Percentiles rank a stretch among this genome's conserved stretches.
These are phyloP conservation scores for Leptographium wingfieldii DNA, from an alignment of 2,329 filamentous ascomycete species.

Conservation along the genomic window DNA sequence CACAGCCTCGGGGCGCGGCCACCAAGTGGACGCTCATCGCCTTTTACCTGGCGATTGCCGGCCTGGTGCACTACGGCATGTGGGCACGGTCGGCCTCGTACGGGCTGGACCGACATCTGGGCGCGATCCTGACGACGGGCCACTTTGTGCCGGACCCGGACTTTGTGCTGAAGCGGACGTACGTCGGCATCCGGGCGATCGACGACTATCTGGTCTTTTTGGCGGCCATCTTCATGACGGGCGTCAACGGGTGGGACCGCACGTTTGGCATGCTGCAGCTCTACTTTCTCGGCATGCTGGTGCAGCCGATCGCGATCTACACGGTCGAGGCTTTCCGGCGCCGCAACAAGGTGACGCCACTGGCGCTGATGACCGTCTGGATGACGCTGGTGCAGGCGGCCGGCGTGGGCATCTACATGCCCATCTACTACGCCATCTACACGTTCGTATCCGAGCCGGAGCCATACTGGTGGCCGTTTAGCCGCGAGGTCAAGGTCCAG, in stretches of 20 bases:
- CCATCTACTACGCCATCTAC: slow-evolving; percentile 6
- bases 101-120: slow-evolving; percentile 1
- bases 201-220: slow-evolving; percentile 6
- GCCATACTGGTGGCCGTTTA: slow-evolving; percentile 7
- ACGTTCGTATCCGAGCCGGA: slow-evolving; percentile 3
- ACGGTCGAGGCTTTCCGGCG: slow-evolving; percentile 8
- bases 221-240: slow-evolving; percentile 4
- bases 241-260: slow-evolving; percentile 2
- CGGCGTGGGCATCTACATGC: slow-evolving; percentile 8
- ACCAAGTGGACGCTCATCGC: not conserved
- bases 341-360: slow-evolving; percentile 7
- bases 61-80: slow-evolving; percentile 1
- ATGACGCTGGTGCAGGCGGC: slow-evolving; percentile 3
- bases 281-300: slow-evolving; percentile 6
- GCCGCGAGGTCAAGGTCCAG: slow-evolving; percentile 2
- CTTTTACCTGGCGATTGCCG: slow-evolving; percentile 1
- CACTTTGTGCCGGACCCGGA: not conserved
- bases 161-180: slow-evolving; percentile 3
- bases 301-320: slow-evolving; percentile 8
- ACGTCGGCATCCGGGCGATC: slow-evolving; percentile 2
- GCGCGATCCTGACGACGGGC: slow-evolving; percentile 1
- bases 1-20: not conserved
- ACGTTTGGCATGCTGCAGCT: slow-evolving; percentile 3
- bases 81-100: not conserved
- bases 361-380: slow-evolving; percentile 3